Evolutionary conservation across 2,329 filamentous ascomycete species (phyloP).

Genomic region (Pseudocercospora cruenta): DNA sequence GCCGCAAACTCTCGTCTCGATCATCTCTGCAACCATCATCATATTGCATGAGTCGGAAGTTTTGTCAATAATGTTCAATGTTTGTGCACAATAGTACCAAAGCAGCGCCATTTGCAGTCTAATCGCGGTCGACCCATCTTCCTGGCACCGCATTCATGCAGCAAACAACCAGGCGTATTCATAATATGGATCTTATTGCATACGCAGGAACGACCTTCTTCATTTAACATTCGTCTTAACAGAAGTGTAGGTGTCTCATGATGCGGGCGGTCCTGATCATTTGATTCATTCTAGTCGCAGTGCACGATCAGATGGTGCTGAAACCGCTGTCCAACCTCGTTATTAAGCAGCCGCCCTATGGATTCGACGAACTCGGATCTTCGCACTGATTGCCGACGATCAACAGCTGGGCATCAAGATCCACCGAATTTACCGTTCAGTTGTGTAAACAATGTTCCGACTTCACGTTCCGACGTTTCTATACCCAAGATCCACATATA

Average conservation of each 20-base stretch:
- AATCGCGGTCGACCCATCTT: neutral
- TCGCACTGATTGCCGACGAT: neutral
- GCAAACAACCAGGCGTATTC: conserved; percentile 8
- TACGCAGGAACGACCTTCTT: neutral
- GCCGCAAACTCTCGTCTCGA: conserved; percentile 8
- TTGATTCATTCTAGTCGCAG: neutral
- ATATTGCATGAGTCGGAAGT: conserved; percentile 9
- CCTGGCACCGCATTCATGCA: conserved; percentile 8
- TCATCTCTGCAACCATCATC: conserved; percentile 14
- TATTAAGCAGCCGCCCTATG: neutral
- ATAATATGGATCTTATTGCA: conserved; percentile 4
- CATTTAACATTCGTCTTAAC: neutral
- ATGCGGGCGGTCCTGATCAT: neutral
- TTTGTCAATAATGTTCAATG: neutral
- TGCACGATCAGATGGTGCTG: neutral
- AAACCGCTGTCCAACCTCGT: neutral
- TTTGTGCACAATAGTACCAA: neutral
- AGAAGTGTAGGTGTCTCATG: neutral
- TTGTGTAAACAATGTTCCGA: neutral
- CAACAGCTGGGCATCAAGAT: conserved; percentile 5
- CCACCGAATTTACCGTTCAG: neutral
- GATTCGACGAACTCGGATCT: conserved; percentile 2
- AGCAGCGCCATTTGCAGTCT: neutral
- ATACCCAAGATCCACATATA: neutral
- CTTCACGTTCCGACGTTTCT: conserved; percentile 7